Conservation (phyloP, 768 basidiomycete genomes). For the Panaeolus cyanescens region DNA sequence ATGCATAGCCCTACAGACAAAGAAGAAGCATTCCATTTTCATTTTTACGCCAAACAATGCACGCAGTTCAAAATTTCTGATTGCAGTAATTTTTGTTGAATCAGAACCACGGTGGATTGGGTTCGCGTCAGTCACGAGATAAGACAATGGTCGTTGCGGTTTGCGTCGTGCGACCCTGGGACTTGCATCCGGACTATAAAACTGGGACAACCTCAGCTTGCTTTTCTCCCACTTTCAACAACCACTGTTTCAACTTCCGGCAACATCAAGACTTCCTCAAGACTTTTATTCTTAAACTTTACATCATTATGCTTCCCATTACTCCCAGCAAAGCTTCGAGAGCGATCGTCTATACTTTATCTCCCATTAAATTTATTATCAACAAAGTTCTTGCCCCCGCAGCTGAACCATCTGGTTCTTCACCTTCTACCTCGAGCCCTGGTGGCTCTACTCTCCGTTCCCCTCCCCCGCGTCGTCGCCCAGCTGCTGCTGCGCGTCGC, state of each 20-base stretch:
- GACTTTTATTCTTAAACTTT: no score
- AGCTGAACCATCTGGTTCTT: background rate
- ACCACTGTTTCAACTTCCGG: background rate
- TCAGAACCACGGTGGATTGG: background rate
- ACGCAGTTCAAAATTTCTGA: background rate
- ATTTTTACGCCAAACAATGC: background rate
- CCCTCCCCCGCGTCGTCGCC: background rate
- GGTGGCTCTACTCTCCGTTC: background rate
- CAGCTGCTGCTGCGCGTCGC: background rate
- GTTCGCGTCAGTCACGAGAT: slow-evolving; percentile 1
- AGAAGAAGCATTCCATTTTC: background rate
- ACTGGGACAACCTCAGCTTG: background rate
- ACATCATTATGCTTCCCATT: background rate
- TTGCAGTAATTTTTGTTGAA: background rate
- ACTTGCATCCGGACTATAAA: background rate
- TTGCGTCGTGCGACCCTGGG: background rate
- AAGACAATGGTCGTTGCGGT: background rate
- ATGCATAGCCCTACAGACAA: background rate
- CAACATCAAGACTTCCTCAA: background rate
- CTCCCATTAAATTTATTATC: background rate
- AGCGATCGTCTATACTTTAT: background rate
- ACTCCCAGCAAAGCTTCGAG: background rate
- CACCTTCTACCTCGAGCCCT: background rate
- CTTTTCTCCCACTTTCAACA: background rate
- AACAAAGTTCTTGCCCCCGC: background rate